These are phyloP conservation scores for Lactarius indigo DNA, from an alignment of 768 basidiomycete species.

Conservation along the genomic window DNA sequence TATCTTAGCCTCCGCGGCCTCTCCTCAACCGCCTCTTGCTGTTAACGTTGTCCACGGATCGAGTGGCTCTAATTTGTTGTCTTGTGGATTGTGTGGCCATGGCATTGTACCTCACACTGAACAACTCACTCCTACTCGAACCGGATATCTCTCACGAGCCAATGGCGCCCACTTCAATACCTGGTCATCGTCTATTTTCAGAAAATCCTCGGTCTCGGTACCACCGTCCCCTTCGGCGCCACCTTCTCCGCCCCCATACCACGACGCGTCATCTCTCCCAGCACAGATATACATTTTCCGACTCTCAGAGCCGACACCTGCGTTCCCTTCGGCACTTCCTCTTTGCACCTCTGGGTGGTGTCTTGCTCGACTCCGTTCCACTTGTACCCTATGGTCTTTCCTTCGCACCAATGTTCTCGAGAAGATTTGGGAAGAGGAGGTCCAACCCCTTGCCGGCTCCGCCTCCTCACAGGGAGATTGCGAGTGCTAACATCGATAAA, in stretches of 20 bases:
- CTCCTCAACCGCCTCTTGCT: constrained; percentile 33
- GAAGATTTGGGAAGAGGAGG: constrained; percentile 85
- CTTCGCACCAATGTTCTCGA: constrained; percentile 79
- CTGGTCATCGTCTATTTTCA: constrained; percentile 60
- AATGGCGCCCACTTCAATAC: constrained; percentile 35
- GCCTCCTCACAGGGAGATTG: constrained; percentile 27
- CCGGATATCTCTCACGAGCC: constrained; percentile 29
- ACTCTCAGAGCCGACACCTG: constrained; percentile 37
- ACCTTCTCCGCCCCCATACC: constrained; percentile 34
- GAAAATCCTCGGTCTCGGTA: constrained; percentile 42
- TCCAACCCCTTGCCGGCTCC: constrained; percentile 35
- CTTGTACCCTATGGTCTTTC: constrained; percentile 90
- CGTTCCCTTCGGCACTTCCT: constrained; percentile 39
- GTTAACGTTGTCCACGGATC: constrained; percentile 40
- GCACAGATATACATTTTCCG: constrained; percentile 67
- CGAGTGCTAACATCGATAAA: constrained; percentile 34
- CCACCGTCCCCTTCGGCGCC: constrained; percentile 33
- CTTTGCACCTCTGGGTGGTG: constrained; percentile 87
- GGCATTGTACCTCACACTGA: constrained; percentile 43
- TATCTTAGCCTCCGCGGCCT: constrained; percentile 53
- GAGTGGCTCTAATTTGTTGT: constrained; percentile 47
- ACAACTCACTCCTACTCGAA: constrained; percentile 35
- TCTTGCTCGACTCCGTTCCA: constrained; percentile 71
- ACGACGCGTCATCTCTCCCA: constrained; percentile 28
- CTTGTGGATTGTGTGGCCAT: constrained; percentile 78